Conservation (phyloP, 2,329 filamentous ascomycete species). For the Blastomyces parvus region DNA sequence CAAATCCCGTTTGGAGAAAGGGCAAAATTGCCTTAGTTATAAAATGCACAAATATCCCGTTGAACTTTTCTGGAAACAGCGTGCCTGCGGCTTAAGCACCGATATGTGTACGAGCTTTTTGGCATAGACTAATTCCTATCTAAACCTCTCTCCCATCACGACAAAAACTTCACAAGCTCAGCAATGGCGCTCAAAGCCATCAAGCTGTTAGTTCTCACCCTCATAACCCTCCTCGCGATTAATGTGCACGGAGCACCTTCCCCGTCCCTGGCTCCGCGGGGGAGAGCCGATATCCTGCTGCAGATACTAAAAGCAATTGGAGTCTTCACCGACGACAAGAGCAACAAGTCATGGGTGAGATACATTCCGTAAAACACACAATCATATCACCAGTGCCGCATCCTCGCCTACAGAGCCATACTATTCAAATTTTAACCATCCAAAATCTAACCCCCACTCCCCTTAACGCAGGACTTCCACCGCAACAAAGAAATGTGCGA, state of each 20-base stretch:
- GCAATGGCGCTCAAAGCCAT: neutral
- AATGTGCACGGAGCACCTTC: neutral
- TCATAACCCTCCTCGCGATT: neutral
- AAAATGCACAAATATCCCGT: neutral
- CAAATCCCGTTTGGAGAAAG: neutral
- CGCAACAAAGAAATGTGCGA: neutral
- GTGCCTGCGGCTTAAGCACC: neutral
- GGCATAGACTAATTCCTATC: neutral
- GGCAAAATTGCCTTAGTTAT: neutral
- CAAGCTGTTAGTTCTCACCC: neutral
- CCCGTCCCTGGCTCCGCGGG: neutral
- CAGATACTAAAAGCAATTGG: neutral
- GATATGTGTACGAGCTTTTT: neutral
- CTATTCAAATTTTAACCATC: no score
- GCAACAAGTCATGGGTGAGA: neutral
- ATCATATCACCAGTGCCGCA: no score
- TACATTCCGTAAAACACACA: neutral
- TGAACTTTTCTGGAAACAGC: neutral
- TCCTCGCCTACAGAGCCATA: no score
- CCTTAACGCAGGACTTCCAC: neutral
- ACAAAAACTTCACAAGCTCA: neutral
- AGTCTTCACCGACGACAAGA: constrained; percentile 1
- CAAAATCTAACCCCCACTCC: neutral
- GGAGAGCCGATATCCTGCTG: neutral
- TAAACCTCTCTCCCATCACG: no score